Conservation (phyloP, 2,329 filamentous ascomycete species). For the Diatrype stigma region DNA sequence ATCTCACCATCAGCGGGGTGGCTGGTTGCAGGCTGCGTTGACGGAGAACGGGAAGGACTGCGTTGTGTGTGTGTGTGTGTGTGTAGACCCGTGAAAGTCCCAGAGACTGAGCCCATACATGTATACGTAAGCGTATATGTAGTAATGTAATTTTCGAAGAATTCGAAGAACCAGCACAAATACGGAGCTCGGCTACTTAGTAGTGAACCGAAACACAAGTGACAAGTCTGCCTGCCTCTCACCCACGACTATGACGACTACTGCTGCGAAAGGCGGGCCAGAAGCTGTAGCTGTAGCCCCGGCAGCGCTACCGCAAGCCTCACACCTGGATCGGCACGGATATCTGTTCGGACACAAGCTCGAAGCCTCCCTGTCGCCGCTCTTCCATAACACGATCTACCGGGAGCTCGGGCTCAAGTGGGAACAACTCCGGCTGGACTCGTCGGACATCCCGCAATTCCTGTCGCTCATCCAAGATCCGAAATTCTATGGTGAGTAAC, state of each 20-base stretch:
- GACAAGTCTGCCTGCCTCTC: background rate
- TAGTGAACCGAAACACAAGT: no score
- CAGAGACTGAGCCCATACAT: no score
- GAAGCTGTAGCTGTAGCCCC: no score
- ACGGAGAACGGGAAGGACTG: no score
- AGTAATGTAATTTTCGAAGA: no score
- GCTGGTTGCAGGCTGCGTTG: no score
- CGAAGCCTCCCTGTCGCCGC: conserved; percentile 50
- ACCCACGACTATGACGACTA: background rate
- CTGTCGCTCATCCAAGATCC: conserved; percentile 50
- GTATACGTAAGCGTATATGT: no score
- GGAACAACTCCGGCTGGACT: conserved; percentile 50
- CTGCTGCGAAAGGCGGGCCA: background rate
- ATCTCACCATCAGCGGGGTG: no score
- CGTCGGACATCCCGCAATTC: conserved; percentile 44
- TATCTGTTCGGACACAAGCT: conserved; percentile 57
- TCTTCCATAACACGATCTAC: conserved; percentile 52
- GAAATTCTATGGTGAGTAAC: conserved; percentile 58
- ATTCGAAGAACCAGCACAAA: no score
- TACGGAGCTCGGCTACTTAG: no score
- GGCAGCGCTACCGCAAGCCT: background rate
- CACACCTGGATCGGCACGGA: conserved; percentile 39
- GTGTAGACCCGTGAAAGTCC: no score
- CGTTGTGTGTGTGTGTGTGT: no score
- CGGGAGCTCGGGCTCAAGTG: conserved; percentile 45